Percentiles rank a stretch among this genome's conserved stretches.
These are phyloP conservation scores for Capsicum pubescens DNA, from an alignment of 257 asterid genomes.

Conservation along the genomic window DNA sequence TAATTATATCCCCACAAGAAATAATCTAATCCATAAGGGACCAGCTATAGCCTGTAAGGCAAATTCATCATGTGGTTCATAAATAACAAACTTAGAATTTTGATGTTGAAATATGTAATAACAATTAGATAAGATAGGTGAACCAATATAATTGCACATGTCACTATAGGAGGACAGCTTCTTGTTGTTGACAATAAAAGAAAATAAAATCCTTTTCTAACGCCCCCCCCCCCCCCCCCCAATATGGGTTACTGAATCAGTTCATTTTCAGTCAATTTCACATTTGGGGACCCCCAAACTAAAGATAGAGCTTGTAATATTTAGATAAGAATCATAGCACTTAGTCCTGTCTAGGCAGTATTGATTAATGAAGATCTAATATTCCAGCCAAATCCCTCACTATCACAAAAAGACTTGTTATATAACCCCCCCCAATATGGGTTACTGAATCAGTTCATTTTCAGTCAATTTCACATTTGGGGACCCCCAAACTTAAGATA, in stretches of 20 bases:
- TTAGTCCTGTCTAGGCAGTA: neutral
- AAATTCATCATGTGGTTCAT: neutral
- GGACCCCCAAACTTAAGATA: neutral
- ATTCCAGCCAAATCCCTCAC: neutral
- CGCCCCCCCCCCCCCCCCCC: too few relatives aligned
- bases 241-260: neutral
- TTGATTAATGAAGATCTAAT: neutral
- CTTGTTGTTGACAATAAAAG: neutral
- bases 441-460: neutral
- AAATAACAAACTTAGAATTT: neutral
- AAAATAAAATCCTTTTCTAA: neutral
- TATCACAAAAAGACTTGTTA: neutral
- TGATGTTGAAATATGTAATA: neutral
- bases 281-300: neutral
- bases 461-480: neutral
- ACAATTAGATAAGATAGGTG: conserved; percentile 17
- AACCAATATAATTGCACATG: neutral
- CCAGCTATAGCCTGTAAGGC: too few relatives aligned
- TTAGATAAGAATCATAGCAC: neutral
- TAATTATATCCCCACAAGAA: too few relatives aligned
- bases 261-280: conserved; percentile 20
- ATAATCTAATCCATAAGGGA: neutral
- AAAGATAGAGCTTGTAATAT: neutral
- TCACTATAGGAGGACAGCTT: neutral
- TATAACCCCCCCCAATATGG: too few relatives aligned